A percentile compares a stretch with the other conserved stretches of the same genome.
Conservation (phyloP, 306 rosid species). For the Casuarina glauca region DNA sequence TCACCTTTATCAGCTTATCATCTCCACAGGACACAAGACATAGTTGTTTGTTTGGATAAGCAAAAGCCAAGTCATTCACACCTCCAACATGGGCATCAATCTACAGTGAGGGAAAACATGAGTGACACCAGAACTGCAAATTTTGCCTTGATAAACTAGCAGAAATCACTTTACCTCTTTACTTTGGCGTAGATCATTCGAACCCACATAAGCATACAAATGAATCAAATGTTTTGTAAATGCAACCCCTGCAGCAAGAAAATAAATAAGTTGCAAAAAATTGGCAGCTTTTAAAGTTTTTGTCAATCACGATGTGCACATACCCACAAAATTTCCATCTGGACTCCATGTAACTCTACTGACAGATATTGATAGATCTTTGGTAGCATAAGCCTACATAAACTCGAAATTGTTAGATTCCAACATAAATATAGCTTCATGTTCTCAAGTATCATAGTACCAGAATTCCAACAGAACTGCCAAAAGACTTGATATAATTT, state of each 20-base stretch:
- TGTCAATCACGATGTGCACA: constrained; percentile 33
- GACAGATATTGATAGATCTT: constrained; percentile 63
- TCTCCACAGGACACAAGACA: constrained; percentile 90
- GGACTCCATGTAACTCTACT: constrained; percentile 89
- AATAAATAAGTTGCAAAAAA: constrained; percentile 33
- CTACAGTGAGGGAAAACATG: constrained; percentile 40
- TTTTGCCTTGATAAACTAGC: constrained; percentile 23
- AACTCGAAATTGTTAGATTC: constrained; percentile 38
- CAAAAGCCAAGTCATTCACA: constrained; percentile 93
- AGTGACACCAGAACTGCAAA: constrained; percentile 33
- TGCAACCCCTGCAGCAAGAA: constrained; percentile 71
- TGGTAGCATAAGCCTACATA: constrained; percentile 59
- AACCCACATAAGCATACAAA: constrained; percentile 60
- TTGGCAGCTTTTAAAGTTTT: constrained; percentile 20
- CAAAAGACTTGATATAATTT: constrained; percentile 11
- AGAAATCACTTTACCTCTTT: constrained; percentile 55
- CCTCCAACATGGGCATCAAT: constrained; percentile 81
- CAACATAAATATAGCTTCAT: constrained; percentile 18
- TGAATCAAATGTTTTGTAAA: constrained; percentile 84
- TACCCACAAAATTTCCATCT: constrained; percentile 85
- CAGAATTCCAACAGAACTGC: constrained; percentile 2
- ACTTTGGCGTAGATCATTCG: constrained; percentile 65
- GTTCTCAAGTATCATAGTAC: constrained; percentile 29
- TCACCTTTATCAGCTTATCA: constrained; percentile 81
- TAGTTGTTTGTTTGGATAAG: constrained; percentile 74